These are phyloP conservation scores for Eruca vesicaria DNA, from an alignment of 441 rosid species.

Conservation along the genomic window DNA sequence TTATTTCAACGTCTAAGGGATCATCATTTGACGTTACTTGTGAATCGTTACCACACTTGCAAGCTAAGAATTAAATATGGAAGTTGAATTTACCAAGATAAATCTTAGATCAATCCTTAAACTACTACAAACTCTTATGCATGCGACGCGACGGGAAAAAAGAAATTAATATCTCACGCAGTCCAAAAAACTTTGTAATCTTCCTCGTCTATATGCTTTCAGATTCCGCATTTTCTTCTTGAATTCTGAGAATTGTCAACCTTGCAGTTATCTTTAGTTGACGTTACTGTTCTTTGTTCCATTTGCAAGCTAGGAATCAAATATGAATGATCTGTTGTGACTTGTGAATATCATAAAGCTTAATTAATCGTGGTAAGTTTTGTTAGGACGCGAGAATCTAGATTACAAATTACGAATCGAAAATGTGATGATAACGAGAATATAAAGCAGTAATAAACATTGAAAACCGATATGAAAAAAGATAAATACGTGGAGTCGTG, in stretches of 20 bases:
- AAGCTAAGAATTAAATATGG: constrained; percentile 9
- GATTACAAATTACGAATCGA: too few species aligned
- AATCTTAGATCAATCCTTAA: neutral
- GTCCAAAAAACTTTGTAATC: constrained; percentile 2
- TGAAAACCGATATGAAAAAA: too few species aligned
- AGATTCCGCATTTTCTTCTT: constrained; percentile 8
- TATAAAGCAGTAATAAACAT: too few species aligned
- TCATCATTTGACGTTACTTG: neutral
- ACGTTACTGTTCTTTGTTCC: constrained; percentile 12
- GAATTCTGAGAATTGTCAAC: constrained; percentile 7
- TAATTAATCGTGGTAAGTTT: neutral
- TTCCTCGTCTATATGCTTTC: constrained; percentile 3
- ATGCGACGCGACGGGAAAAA: neutral
- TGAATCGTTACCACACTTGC: neutral
- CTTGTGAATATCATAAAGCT: neutral
- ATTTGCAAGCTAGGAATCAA: constrained; percentile 22
- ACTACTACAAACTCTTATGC: neutral
- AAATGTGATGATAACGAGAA: too few species aligned
- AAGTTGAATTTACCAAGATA: neutral
- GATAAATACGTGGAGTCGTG: too few species aligned
- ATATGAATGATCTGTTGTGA: constrained; percentile 7
- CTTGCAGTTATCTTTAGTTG: constrained; percentile 1
- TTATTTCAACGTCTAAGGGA: neutral
- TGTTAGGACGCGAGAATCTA: too few species aligned
- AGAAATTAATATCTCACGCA: neutral